Conservation (phyloP, 2,329 filamentous ascomycete species). For the Lasiodiplodia citricola region DNA sequence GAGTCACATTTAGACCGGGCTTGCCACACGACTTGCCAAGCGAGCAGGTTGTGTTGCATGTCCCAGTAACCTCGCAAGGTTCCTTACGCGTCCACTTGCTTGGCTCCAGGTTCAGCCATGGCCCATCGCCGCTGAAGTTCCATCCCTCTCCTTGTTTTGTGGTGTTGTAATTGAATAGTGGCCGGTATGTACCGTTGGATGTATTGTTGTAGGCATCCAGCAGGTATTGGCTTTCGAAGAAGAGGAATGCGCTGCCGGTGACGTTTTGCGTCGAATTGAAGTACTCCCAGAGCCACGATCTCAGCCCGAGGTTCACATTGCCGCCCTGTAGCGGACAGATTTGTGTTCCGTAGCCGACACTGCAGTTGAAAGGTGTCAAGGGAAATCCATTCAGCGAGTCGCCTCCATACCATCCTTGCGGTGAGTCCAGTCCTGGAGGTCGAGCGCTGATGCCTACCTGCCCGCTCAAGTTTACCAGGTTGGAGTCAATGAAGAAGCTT, state of each 20-base stretch:
- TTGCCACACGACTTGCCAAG: neutral
- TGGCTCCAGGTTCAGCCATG: constrained; percentile 1
- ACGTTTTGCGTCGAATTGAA: constrained; percentile 11
- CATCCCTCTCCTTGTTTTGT: neutral
- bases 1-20: neutral
- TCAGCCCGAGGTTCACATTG: neutral
- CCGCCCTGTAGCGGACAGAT: neutral
- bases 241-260: neutral
- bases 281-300: constrained; percentile 1
- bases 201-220: neutral
- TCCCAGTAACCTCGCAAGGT: neutral
- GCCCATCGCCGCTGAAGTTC: neutral
- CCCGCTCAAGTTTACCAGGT: neutral
- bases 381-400: neutral
- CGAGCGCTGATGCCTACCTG: neutral
- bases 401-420: neutral
- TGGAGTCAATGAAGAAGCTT: neutral
- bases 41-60: neutral
- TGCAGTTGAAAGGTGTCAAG: neutral
- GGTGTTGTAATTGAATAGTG: neutral
- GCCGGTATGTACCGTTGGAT: constrained; percentile 5
- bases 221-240: constrained; percentile 8
- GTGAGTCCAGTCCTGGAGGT: neutral
- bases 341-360: constrained; percentile 1
- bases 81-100: neutral